Evolutionary conservation across 1,284 basidiomycete species (phyloP).

Genomic region (Takashimella koratensis): DNA sequence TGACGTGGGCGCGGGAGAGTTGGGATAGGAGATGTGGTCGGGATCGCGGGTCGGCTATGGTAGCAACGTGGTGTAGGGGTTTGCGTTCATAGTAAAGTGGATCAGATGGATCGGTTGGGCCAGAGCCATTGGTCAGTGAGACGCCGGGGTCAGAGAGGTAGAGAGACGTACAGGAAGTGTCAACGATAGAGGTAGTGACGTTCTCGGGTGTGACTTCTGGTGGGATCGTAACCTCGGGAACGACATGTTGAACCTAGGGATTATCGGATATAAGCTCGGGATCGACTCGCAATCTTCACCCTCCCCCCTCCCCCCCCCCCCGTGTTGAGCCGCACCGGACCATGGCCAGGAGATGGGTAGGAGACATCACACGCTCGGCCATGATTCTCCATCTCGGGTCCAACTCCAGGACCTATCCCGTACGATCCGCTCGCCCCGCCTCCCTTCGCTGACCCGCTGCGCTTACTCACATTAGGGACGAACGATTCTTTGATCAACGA

Average conservation of each 20-base stretch:
- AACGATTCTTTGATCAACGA: conserved; percentile 93
- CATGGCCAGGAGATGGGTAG: too few relatives aligned
- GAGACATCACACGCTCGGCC: conserved; percentile 4
- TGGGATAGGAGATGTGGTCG: conserved; percentile 86
- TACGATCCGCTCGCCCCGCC: too few relatives aligned
- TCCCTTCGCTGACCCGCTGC: too few relatives aligned
- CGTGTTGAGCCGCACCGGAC: too few relatives aligned
- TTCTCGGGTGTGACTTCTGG: conserved; percentile 94
- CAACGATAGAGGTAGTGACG: conserved; percentile 91
- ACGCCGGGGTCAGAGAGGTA: too few relatives aligned
- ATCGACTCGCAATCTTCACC: too few relatives aligned
- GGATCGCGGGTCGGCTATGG: conserved; percentile 43
- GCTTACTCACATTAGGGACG: conserved; percentile 78
- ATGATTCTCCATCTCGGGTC: conserved; percentile 13
- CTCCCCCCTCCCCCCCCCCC: too few relatives aligned
- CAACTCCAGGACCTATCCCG: too few relatives aligned
- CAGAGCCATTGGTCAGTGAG: too few relatives aligned
- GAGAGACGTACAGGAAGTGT: conserved; percentile 71
- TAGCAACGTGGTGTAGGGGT: too few relatives aligned
- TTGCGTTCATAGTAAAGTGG: too few relatives aligned
- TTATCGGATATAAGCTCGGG: not conserved
- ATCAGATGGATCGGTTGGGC: too few relatives aligned
- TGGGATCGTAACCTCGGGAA: conserved; percentile 93
- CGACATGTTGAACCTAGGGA: conserved; percentile 77
- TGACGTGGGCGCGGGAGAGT: conserved; percentile 94